Base-by-base conservation (phyloP, 805 yeast species). In the Pichia paraexigua region DNA sequence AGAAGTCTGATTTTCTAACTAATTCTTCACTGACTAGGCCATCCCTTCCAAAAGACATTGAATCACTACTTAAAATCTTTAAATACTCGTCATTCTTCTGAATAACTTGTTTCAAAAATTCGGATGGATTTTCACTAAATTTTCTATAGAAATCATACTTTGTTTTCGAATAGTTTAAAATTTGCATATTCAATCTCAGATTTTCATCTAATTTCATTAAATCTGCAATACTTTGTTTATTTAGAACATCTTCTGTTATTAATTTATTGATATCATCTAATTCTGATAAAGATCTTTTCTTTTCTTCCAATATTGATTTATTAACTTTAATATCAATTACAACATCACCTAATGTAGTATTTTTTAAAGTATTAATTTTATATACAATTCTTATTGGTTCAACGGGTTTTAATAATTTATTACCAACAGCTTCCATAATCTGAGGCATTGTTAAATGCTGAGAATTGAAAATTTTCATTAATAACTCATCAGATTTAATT, bases 1-100 rank as follows among this genome's bases (percentile, higher is more conserved):
- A 94, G 68, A 85, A 94, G 18, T 82, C 81, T 3, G 96, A 80
- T 60, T 85, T 79, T 71, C 99, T 81, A 6, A 89, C 96, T 21
- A 79, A 74, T 63, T 91, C 97, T 69, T 92, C 97, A 63, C 87
- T 94, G 60, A 62, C 55, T 24, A 59, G 43, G 22, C 68, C 70
- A 28, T 62, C 64, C 22, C 58, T 57, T n/a, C 67, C 69, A 48
- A 59, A 63, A 2, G 69, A 62, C 51, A 69, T 63, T 27, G 72
- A 66, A 57, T 94, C 98, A 57, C 96, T 90, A 53, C 89, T 79
- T 56, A 94, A 74, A 15, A 92, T 86, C 69, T 86, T 90, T 62
- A 94, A 75, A 46, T 92, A 87, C 53, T 89, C 87, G 17, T 89
- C 75, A 66, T 94, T 95, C 43, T 89, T 83, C 43, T 82, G 85